These are phyloP conservation scores for Coix lacrymajobi DNA, from an alignment of 176 grass and related monocot species.

Conservation along the genomic window DNA sequence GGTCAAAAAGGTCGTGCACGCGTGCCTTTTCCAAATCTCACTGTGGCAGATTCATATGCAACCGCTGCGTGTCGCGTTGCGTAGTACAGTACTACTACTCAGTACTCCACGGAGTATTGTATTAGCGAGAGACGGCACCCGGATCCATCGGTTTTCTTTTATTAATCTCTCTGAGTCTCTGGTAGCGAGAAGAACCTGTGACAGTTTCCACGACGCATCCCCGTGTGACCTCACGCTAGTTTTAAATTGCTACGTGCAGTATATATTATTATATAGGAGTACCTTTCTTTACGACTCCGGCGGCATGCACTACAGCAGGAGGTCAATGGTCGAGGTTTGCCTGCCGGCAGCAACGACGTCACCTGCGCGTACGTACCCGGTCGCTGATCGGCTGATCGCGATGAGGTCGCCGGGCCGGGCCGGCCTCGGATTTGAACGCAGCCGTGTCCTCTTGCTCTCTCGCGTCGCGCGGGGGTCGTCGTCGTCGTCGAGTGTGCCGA, in stretches of 20 bases:
- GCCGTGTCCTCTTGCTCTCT: neutral
- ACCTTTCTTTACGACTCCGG: neutral
- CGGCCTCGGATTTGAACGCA: neutral
- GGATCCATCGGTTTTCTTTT: neutral
- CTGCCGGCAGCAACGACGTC: neutral
- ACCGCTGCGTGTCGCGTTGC: neutral
- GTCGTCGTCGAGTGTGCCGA: neutral
- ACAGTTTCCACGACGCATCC: neutral
- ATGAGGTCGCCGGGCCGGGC: neutral
- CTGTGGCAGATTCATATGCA: neutral
- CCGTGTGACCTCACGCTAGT: neutral
- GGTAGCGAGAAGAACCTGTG: neutral
- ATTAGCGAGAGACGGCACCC: neutral
- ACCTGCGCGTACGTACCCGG: no score
- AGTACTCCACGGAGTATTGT: no score
- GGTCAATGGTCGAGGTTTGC: neutral
- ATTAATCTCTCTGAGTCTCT: neutral
- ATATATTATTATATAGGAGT: no score
- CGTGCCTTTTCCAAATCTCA: neutral
- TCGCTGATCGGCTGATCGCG: neutral
- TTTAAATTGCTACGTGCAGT: neutral
- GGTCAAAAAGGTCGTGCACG: constrained; percentile 6
- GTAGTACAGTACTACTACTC: no score
- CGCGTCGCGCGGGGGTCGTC: neutral
- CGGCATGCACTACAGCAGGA: neutral